A percentile compares a stretch with the other conserved stretches of the same genome.
phyloP scores from a whole-genome alignment of 2,329 filamentous ascomycete species.

The Fusarium brachygibbosum region DNA sequence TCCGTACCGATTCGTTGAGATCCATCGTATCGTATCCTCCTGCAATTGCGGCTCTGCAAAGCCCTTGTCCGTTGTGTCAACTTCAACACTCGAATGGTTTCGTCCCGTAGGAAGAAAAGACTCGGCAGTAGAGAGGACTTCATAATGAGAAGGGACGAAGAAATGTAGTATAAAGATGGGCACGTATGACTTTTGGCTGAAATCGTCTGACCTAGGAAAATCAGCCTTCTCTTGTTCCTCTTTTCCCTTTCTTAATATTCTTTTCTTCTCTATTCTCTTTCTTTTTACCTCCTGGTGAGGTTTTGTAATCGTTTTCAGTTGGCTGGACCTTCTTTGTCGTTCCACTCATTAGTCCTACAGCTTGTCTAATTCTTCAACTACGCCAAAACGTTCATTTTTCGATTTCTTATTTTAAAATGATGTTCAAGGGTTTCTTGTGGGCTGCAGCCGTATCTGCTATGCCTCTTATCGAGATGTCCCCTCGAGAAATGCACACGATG shows the following conservation, averaged over 20 bases:
- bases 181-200: background rate
- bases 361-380: background rate
- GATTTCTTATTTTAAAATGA: slow-evolving; percentile 1
- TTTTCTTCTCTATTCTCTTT: slow-evolving; percentile 1
- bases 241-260: background rate
- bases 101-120: background rate
- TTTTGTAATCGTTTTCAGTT: background rate
- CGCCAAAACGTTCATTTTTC: background rate
- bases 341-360: background rate
- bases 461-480: slow-evolving; percentile 30
- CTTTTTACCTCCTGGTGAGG: slow-evolving; percentile 26
- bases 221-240: background rate
- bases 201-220: slow-evolving; percentile 9
- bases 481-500: background rate
- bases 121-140: background rate
- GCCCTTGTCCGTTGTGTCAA: background rate
- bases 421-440: slow-evolving; percentile 3
- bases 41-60: slow-evolving; percentile 1
- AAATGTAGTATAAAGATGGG: slow-evolving; percentile 17
- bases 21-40: background rate
- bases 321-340: slow-evolving; percentile 9
- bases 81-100: slow-evolving; percentile 6
- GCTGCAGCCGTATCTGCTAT: slow-evolving; percentile 12
- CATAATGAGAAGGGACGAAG: background rate
- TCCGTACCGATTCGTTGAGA: background rate